Percentiles rank a stretch among this genome's conserved stretches.
Conservation (phyloP, 768 basidiomycete species). For the Podaxis mareebaensis region DNA sequence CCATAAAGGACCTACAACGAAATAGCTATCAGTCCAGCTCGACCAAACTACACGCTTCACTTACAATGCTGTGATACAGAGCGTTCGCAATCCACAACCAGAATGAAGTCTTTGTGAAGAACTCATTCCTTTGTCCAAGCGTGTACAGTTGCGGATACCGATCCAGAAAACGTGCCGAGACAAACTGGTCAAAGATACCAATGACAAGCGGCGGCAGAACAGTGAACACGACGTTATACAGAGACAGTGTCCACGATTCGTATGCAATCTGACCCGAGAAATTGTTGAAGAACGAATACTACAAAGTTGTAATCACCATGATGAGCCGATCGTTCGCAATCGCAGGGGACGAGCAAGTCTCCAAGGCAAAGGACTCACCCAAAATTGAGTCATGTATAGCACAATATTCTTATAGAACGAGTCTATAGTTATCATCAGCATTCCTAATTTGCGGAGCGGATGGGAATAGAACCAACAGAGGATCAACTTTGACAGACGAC, state of each 20-base stretch:
- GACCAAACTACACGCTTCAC: conserved; percentile 27
- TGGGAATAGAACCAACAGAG: conserved; percentile 63
- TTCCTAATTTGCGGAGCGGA: background rate
- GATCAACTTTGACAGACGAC: conserved; percentile 91
- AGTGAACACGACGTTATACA: conserved; percentile 97
- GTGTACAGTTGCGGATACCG: conserved; percentile 96
- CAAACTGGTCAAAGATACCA: conserved; percentile 98
- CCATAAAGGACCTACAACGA: conserved; percentile 72
- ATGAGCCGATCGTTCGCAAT: conserved; percentile 1
- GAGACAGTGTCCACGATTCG: conserved; percentile 97
- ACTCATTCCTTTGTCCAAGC: conserved; percentile 91
- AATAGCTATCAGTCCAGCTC: conserved; percentile 1
- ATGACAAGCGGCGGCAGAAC: conserved; percentile 96
- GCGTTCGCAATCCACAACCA: conserved; percentile 93
- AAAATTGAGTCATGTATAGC: conserved; percentile 98
- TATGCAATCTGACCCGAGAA: conserved; percentile 99
- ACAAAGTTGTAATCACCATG: conserved; percentile 1
- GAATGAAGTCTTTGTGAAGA: conserved; percentile 89
- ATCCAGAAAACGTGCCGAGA: conserved; percentile 94
- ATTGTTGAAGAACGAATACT: conserved; percentile 99
- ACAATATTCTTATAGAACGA: conserved; percentile 99
- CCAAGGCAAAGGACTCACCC: conserved; percentile 52
- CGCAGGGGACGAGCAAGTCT: background rate
- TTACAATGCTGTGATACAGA: conserved; percentile 83
- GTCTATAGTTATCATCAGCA: conserved; percentile 46